phyloP scores from a whole-genome alignment of 495 filamentous ascomycete species.

The Penicillium chermesinum region DNA sequence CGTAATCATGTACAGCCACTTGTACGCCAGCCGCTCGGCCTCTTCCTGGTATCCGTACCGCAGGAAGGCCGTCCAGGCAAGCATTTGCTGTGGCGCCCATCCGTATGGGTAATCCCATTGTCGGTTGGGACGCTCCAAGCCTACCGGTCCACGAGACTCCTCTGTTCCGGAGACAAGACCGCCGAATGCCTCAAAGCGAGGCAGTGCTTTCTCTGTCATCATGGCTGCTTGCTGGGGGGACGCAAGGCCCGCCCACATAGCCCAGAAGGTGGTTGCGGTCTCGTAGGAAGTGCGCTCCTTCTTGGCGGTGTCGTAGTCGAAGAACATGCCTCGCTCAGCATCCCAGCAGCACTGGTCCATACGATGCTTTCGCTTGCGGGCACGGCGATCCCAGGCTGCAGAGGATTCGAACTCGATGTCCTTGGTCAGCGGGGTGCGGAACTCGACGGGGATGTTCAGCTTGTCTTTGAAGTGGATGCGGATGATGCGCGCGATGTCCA shows the following conservation, averaged over 20 bases:
- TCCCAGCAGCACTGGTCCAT: conserved; percentile 93
- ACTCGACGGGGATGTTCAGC: conserved; percentile 72
- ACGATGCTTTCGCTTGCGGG: conserved; percentile 66
- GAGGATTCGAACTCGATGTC: conserved; percentile 69
- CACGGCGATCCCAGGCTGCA: conserved; percentile 79
- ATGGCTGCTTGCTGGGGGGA: conserved; percentile 71
- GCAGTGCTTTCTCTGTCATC: conserved; percentile 71
- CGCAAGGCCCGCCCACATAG: conserved; percentile 87
- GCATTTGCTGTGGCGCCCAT: conserved; percentile 98
- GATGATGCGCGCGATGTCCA: conserved; percentile 80
- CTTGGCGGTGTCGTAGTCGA: conserved; percentile 87
- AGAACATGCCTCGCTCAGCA: conserved; percentile 86
- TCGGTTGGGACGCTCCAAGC: conserved; percentile 78
- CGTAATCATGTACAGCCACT: conserved; percentile 96
- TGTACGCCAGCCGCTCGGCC: conserved; percentile 81
- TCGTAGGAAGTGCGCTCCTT: conserved; percentile 75
- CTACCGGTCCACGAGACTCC: conserved; percentile 72
- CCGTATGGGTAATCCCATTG: conserved; percentile 99
- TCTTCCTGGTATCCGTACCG: conserved; percentile 89
- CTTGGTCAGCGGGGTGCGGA: conserved; percentile 54
- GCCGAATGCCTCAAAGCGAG: conserved; percentile 78
- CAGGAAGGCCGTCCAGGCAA: conserved; percentile 88
- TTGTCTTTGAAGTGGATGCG: conserved; percentile 74
- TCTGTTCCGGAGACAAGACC: conserved; percentile 88
- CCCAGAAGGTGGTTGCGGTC: conserved; percentile 88